Evolutionary conservation across 768 basidiomycete genomes (phyloP), one percentile per base, ranked within the genome.

Genomic region (Mycena albidolilacea): DNA sequence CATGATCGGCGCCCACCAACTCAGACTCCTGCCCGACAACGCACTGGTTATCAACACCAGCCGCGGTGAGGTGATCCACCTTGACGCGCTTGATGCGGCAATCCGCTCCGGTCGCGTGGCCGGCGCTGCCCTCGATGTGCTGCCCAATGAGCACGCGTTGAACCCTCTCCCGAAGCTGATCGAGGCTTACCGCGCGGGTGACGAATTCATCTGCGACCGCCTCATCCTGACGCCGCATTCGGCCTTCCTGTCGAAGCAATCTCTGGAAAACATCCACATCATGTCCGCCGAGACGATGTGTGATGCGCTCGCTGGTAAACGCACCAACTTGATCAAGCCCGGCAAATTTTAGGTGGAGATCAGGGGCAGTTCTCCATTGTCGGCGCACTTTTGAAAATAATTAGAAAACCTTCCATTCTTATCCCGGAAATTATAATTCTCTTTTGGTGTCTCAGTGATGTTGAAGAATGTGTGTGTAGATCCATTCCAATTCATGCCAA

Each of bases 131-230:
- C 50, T 52, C 50, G 50, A 52, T 52, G 50, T 52, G 50, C n/a
- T 52, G 50, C 50, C 50, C 50, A 15, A 52, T 52, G 50, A 52
- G n/a, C 50, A 52, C n/a, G 6, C n/a, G 50, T 52, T 52, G 50
- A 21, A 52, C n/a, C 50, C 50, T 52, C 50, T 52, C 50, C 50
- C 50, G 50, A 21, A 21, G 19, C 50, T 52, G 50, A 23, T 52
- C 50, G n/a, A 52, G 21, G 50, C 50, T 21, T 52, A 52, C 50
- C 50, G 50, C 21, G n/a, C 50, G 19, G 50, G 50, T 8, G 50
- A 52, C 50, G n/a, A 52, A 52, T 52, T 52, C 50, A 52, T 52
- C 50, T 52, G 50, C n/a, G 50, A 52, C 50, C 50, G 50, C 50
- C 50, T 52, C 50, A 52, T 52, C n/a, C n/a, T 52, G 50, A 52